Percentiles rank a stretch among this genome's conserved stretches.
phyloP scores from a whole-genome alignment of 2,329 filamentous ascomycete genomes.

The Ophiostoma fasciatum region DNA sequence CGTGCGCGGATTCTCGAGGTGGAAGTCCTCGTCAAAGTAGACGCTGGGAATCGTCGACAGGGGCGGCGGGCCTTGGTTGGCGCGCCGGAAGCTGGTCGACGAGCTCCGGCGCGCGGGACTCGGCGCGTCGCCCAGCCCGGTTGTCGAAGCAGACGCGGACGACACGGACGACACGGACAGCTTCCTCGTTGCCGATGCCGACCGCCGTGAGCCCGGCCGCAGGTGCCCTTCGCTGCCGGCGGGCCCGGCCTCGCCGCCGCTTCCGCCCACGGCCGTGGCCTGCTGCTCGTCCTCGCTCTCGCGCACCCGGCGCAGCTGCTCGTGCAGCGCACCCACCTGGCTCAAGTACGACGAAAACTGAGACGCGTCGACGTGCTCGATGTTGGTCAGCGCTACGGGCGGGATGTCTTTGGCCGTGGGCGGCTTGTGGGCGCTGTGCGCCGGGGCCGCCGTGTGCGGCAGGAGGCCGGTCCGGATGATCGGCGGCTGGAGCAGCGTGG shows the following conservation, averaged over 20 bases:
- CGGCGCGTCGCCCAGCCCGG: conserved; percentile 24
- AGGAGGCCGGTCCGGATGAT: conserved; percentile 79
- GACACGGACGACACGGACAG: conserved; percentile 31
- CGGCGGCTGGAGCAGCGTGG: conserved; percentile 78
- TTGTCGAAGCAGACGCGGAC: conserved; percentile 7
- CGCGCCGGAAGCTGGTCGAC: conserved; percentile 40
- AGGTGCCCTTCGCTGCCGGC: conserved; percentile 31
- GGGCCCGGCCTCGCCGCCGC: conserved; percentile 28
- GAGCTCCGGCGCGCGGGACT: conserved; percentile 26
- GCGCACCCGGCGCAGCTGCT: conserved; percentile 73
- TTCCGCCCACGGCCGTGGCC: conserved; percentile 22
- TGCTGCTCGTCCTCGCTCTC: conserved; percentile 53
- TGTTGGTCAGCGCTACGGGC: conserved; percentile 79
- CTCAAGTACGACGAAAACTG: conserved; percentile 74
- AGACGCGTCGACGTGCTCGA: conserved; percentile 62
- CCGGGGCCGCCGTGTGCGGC: conserved; percentile 57
- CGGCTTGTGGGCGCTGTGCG: conserved; percentile 60
- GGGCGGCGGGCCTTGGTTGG: conserved; percentile 61
- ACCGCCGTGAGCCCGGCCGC: conserved; percentile 27
- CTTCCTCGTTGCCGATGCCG: conserved; percentile 23
- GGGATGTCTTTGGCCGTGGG: conserved; percentile 84
- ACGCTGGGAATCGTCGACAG: conserved; percentile 83
- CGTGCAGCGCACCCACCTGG: conserved; percentile 76
- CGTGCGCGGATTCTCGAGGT: conserved; percentile 85
- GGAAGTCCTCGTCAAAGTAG: conserved; percentile 92